Evolutionary conservation across 495 filamentous ascomycete species (phyloP).

Genomic region (Penicillium odoratum): DNA sequence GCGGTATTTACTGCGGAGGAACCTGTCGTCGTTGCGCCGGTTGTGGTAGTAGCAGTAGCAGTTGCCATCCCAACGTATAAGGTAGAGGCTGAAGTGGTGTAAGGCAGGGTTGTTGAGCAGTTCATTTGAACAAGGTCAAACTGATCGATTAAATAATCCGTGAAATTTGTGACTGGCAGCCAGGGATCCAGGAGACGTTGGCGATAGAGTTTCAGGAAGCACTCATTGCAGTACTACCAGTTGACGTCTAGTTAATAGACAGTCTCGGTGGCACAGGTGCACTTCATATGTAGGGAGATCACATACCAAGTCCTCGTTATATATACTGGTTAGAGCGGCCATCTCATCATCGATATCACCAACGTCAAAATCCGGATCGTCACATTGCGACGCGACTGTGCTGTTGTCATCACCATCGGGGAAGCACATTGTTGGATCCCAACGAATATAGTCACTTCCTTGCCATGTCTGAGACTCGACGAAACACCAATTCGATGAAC

Average conservation of each 20-base stretch:
- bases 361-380: too few relatives aligned
- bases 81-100: not conserved
- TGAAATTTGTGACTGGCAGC: not conserved
- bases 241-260: too few relatives aligned
- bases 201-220: not conserved
- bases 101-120: not conserved
- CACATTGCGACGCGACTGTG: too few relatives aligned
- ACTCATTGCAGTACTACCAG: not conserved
- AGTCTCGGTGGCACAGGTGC: too few relatives aligned
- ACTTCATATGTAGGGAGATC: too few relatives aligned
- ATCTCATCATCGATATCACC: too few relatives aligned
- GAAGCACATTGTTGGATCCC: too few relatives aligned
- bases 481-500: conserved; percentile 2
- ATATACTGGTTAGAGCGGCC: too few relatives aligned
- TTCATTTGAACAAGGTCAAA: not conserved
- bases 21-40: not conserved
- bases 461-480: not conserved
- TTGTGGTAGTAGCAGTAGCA: not conserved
- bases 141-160: not conserved
- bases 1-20: not conserved
- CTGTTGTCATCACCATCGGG: not conserved
- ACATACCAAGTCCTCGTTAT: too few relatives aligned
- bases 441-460: not conserved
- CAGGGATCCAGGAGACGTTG: not conserved
- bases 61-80: not conserved